Base-by-base conservation (phyloP, 352 stramenopile genomes). In the Phytophthora kernoviae region DNA sequence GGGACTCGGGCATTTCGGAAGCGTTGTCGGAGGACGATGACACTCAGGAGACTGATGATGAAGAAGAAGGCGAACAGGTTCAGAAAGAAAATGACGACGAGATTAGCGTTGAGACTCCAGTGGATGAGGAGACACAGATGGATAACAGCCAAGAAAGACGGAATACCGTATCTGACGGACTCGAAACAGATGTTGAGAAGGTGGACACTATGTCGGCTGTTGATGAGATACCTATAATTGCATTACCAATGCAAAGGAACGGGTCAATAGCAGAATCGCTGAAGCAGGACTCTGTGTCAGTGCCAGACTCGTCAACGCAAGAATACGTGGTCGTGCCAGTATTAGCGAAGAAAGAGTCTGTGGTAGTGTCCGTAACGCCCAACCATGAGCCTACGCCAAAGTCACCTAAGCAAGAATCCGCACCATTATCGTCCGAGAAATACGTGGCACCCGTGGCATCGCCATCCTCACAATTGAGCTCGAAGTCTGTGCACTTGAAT, bases 21-120 rank as follows among this genome's bases (percentile, higher is more conserved):
- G 45, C 63, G 26, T 49, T 78, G 26, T 73, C 65, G 21, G 55
- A 69, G 39, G 64, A 77, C 58, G 65, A 72, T n/a, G 48, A 69
- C 17, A 58, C 42, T 2, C 43, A 55, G n/a, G 44, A 39, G 27
- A 49, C 27, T 17, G 62, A 64, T 18, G 45, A 55, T 0, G 54
- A 71, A 5, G 42, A 46, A 1, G 32, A 32, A 20, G 18, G 5
- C 5, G 18, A 51, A 14, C 33, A 40, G 11, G 33, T 14, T 14
- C 14, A 46, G 17, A 18, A 46, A 24, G 40, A 46, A 18, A 46
- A 26, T 6, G 8, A 14, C 40, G 17, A 10, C 39, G 39, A 18
- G 39, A 2, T 9, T 8, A 22, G 1, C 40, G 6, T 10, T 8
- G 41, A 48, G 4, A 17, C 10, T 21, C 11, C 64, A n/a, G 54